Percentiles rank a stretch among this genome's conserved stretches.
Evolutionary conservation across 495 filamentous ascomycete genomes (phyloP).

Genomic region (Glonium stellatum): DNA sequence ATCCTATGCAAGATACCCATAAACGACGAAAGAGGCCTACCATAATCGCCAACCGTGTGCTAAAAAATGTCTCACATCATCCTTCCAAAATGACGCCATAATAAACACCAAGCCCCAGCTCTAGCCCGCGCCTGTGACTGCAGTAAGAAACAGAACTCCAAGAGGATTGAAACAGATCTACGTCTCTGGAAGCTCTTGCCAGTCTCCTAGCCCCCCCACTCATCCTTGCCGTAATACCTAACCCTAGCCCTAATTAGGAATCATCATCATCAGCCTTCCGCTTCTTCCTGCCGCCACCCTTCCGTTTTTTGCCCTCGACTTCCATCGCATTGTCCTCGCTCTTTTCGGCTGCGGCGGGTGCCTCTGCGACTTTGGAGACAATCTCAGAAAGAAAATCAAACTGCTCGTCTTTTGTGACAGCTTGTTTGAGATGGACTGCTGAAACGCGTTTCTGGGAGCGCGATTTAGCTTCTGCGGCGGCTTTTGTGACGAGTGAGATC

Average conservation of each 20-base stretch:
- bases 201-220: neutral
- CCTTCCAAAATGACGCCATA: too few species aligned
- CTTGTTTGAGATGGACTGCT: conserved; percentile 82
- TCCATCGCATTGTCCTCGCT: conserved; percentile 50
- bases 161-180: too few species aligned
- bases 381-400: conserved; percentile 93
- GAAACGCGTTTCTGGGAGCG: conserved; percentile 84
- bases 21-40: too few species aligned
- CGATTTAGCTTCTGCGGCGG: conserved; percentile 72
- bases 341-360: conserved; percentile 47
- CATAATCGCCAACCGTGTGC: too few species aligned
- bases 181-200: neutral
- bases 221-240: neutral
- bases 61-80: too few species aligned
- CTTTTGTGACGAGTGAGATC: conserved; percentile 83
- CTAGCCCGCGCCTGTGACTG: too few species aligned
- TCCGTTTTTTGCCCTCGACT: conserved; percentile 46
- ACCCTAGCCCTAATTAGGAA: conserved; percentile 14
- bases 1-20: too few species aligned
- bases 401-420: conserved; percentile 75
- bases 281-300: conserved; percentile 35
- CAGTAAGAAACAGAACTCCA: too few species aligned
- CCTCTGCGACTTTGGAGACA: conserved; percentile 76
- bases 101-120: too few species aligned
- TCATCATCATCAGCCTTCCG: conserved; percentile 34